Evolutionary conservation across 495 filamentous ascomycete genomes (phyloP).

Genomic region (Glonium stellatum): DNA sequence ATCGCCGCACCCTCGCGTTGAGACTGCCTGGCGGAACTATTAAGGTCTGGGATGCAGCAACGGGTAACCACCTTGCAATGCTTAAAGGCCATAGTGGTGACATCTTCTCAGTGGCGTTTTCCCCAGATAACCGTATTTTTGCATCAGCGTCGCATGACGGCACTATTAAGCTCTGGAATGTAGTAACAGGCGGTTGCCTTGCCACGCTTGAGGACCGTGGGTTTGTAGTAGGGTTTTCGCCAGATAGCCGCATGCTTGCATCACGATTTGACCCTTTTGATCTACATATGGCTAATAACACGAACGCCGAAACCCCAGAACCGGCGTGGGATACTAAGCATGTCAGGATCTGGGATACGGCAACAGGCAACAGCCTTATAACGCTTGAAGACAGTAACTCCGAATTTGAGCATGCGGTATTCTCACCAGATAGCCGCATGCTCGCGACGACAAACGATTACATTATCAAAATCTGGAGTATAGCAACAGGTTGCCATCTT

Average conservation of each 20-base stretch:
- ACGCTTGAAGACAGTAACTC: constrained; percentile 8
- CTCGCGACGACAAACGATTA: too few species aligned
- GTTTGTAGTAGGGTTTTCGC: too few species aligned
- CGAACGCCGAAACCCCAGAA: too few species aligned
- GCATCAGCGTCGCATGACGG: background rate
- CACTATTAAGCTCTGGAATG: background rate
- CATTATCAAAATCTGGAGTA: background rate
- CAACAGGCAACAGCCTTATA: too few species aligned
- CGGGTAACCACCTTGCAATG: background rate
- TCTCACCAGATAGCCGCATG: background rate
- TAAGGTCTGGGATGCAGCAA: background rate
- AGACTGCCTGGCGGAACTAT: background rate
- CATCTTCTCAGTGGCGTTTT: background rate
- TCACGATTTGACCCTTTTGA: too few species aligned
- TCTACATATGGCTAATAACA: too few species aligned
- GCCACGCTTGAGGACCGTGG: background rate
- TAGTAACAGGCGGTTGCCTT: background rate
- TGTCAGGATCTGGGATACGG: too few species aligned
- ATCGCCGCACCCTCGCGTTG: background rate
- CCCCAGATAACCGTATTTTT: background rate
- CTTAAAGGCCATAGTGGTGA: background rate
- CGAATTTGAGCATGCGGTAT: background rate
- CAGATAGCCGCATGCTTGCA: too few species aligned
- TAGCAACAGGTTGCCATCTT: background rate
- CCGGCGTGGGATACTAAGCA: too few species aligned